These are phyloP conservation scores for Friedmanniomyces simplex DNA, from an alignment of 495 filamentous ascomycete species.

Conservation along the genomic window DNA sequence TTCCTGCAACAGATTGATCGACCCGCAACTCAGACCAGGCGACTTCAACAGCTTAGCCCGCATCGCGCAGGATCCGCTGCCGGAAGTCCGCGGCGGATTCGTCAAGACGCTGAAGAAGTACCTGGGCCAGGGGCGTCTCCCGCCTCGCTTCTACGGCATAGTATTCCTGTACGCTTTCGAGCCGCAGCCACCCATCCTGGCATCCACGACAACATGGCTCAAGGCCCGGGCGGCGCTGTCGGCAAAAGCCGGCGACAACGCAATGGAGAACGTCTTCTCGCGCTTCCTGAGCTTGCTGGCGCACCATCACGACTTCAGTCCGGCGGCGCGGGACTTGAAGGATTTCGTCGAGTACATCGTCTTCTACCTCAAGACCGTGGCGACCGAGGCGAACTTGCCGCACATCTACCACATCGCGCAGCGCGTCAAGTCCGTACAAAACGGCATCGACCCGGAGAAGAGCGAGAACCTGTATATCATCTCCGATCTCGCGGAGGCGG, in stretches of 20 bases:
- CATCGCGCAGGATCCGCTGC: constrained; percentile 65
- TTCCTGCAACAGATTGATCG: constrained; percentile 57
- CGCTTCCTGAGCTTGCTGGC: constrained; percentile 79
- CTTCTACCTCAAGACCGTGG: constrained; percentile 76
- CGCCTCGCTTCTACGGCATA: constrained; percentile 72
- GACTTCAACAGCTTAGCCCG: constrained; percentile 74
- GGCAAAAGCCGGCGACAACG: constrained; percentile 42
- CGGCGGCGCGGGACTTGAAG: constrained; percentile 54
- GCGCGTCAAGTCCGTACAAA: constrained; percentile 79
- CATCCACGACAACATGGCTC: constrained; percentile 76
- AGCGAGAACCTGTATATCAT: constrained; percentile 70
- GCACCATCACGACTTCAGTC: constrained; percentile 86
- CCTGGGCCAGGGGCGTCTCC: constrained; percentile 50
- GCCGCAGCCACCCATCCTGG: constrained; percentile 55
- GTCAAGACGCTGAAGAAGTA: constrained; percentile 80
- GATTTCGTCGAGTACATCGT: constrained; percentile 80
- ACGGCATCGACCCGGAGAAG: constrained; percentile 51
- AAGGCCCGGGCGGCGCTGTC: constrained; percentile 53
- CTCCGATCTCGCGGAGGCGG: constrained; percentile 76
- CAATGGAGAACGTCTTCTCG: constrained; percentile 77
- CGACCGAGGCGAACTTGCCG: constrained; percentile 74
- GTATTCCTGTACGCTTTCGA: constrained; percentile 88
- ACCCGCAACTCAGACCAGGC: constrained; percentile 56
- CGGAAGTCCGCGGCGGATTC: constrained; percentile 65
- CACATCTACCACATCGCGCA: constrained; percentile 88